These are phyloP conservation scores for Penicillium cosmopolitanum DNA, from an alignment of 495 filamentous ascomycete species.

Conservation along the genomic window DNA sequence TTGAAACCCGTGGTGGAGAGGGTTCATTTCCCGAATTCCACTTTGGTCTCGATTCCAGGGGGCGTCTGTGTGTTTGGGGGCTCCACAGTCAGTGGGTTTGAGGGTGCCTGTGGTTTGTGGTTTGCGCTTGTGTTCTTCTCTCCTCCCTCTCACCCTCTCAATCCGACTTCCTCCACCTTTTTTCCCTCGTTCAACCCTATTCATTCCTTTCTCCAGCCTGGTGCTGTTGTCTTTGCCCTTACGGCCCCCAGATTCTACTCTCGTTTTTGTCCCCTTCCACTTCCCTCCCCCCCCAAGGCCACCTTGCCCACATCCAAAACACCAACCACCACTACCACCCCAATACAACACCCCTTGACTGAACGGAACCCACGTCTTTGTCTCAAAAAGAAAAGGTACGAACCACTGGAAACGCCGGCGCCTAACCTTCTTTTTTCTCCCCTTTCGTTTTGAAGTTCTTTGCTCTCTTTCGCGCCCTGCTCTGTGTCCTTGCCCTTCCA, in stretches of 20 bases:
- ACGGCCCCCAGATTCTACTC: background rate
- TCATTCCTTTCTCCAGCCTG: conserved; percentile 28
- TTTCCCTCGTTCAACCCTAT: conserved; percentile 8
- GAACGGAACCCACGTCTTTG: conserved; percentile 14
- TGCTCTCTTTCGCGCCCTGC: conserved; percentile 12
- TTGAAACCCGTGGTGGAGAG: background rate
- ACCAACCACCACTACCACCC: background rate
- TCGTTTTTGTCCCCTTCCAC: background rate
- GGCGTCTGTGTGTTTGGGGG: conserved; percentile 22
- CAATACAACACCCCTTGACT: background rate
- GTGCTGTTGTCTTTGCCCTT: conserved; percentile 24
- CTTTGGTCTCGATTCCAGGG: conserved; percentile 27
- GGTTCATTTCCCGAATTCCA: conserved; percentile 17
- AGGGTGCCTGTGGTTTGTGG: no score
- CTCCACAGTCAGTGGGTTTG: conserved; percentile 16
- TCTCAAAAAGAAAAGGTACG: conserved; percentile 15
- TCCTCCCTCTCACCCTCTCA: conserved; percentile 18
- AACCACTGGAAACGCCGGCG: conserved; percentile 9
- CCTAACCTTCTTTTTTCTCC: conserved; percentile 19
- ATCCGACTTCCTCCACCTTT: conserved; percentile 20
- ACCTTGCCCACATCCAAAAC: conserved; percentile 1
- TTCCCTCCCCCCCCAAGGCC: background rate
- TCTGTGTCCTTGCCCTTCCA: conserved; percentile 11
- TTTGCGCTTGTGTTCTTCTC: conserved; percentile 9
- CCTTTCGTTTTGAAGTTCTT: conserved; percentile 11